Percentiles rank a stretch among this genome's conserved stretches.
phyloP scores from a whole-genome alignment of 345 rosid genomes.

The Schrenkiella parvula region DNA sequence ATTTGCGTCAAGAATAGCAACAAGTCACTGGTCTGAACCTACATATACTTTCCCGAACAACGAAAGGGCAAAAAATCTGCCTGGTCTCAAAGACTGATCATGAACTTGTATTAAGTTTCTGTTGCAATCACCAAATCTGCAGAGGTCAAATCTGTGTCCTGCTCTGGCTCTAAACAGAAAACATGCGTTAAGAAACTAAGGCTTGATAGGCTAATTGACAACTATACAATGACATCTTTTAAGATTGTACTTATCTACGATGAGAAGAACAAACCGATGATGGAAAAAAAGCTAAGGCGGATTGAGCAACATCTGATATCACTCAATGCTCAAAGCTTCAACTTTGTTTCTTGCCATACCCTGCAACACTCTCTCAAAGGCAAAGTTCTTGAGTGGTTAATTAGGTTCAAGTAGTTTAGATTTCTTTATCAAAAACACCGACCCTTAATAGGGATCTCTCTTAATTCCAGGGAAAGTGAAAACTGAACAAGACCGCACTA shows the following conservation, averaged over 20 bases:
- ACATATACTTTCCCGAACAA: conserved; percentile 2
- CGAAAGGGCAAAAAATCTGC: background rate
- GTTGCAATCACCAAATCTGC: background rate
- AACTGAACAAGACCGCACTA: background rate
- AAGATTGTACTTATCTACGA: background rate
- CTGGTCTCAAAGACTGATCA: background rate
- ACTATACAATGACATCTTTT: conserved; percentile 30
- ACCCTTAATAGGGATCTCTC: background rate
- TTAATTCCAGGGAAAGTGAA: background rate
- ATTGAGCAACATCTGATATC: too few relatives aligned
- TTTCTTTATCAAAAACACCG: background rate
- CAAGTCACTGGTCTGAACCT: conserved; percentile 25
- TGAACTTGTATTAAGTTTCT: background rate
- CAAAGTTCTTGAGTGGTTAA: conserved; percentile 38
- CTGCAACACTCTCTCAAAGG: conserved; percentile 45
- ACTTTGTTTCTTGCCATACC: background rate
- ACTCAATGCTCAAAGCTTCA: background rate
- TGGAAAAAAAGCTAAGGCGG: too few relatives aligned
- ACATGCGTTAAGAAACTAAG: conserved; percentile 75
- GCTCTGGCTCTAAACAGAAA: conserved; percentile 54
- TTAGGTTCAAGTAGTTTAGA: background rate
- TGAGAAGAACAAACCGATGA: conserved; percentile 25
- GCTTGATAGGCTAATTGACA: conserved; percentile 68
- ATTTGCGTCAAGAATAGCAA: background rate
- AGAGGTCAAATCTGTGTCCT: conserved; percentile 39